phyloP scores from a whole-genome alignment of 495 filamentous ascomycete genomes.

The Aspergillus cavernicola region DNA sequence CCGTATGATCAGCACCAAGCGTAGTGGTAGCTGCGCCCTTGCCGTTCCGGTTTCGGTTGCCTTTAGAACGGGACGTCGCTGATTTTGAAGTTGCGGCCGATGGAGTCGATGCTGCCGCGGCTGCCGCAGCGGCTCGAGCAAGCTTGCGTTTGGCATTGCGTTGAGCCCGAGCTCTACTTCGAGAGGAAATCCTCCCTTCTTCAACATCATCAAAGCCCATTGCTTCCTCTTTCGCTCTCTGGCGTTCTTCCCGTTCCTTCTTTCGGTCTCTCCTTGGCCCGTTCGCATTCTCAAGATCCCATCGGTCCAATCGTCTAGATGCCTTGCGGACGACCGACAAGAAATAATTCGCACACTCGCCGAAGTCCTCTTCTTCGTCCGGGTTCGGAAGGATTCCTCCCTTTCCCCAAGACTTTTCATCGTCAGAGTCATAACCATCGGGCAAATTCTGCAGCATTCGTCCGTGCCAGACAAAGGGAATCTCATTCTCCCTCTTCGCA shows the following conservation, averaged over 20 bases:
- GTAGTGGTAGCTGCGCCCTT: constrained; percentile 10
- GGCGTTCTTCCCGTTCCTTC: constrained; percentile 42
- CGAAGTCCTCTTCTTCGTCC: constrained; percentile 70
- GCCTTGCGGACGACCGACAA: constrained; percentile 68
- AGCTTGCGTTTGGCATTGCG: constrained; percentile 39
- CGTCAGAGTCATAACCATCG: constrained; percentile 76
- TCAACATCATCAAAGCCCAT: constrained; percentile 17
- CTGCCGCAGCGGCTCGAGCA: constrained; percentile 22
- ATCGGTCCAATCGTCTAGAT: constrained; percentile 66
- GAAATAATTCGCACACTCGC: constrained; percentile 71
- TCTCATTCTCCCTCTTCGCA: constrained; percentile 55
- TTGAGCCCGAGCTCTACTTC: constrained; percentile 23
- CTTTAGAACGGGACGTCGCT: constrained; percentile 28
- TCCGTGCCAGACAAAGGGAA: constrained; percentile 61
- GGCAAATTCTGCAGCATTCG: constrained; percentile 62
- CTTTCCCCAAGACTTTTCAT: constrained; percentile 56
- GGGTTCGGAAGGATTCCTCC: constrained; percentile 67
- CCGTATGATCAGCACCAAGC: constrained; percentile 18
- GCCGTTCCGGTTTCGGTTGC: constrained; percentile 24
- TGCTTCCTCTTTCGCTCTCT: constrained; percentile 25
- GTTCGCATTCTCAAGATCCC: constrained; percentile 57
- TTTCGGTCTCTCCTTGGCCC: constrained; percentile 43
- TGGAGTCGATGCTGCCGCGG: constrained; percentile 25
- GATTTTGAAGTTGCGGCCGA: constrained; percentile 12
- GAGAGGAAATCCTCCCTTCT: constrained; percentile 15